A percentile compares a stretch with the other conserved stretches of the same genome.
phyloP scores from a whole-genome alignment of 305 asterid genomes.

The Salvia sclarea region DNA sequence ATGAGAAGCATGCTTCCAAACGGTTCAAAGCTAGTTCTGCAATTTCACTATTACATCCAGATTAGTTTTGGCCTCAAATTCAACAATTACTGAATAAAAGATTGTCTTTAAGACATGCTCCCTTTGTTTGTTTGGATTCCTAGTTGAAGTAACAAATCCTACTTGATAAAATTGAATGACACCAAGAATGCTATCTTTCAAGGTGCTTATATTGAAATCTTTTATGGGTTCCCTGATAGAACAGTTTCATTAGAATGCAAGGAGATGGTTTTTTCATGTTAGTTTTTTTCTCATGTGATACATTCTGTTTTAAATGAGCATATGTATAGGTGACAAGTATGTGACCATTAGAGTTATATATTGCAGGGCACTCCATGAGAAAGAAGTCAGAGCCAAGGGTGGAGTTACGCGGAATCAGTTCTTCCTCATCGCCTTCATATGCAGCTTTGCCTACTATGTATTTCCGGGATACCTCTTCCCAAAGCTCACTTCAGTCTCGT shows the following conservation, averaged over 20 bases:
- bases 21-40: background rate
- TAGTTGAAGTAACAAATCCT: background rate
- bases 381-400: constrained; percentile 69
- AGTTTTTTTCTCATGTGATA: background rate
- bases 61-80: background rate
- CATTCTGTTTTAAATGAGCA: no score
- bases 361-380: constrained; percentile 90
- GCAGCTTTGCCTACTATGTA: constrained; percentile 87
- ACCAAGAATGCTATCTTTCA: background rate
- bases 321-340: constrained; percentile 5
- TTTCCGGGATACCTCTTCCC: constrained; percentile 88
- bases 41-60: background rate
- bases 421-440: constrained; percentile 74
- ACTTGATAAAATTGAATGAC: background rate
- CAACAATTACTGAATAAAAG: background rate
- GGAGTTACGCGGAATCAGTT: constrained; percentile 75
- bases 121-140: background rate
- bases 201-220: no score
- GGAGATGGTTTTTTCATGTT: background rate
- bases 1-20: background rate
- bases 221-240: background rate
- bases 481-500: constrained; percentile 76
- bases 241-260: background rate
- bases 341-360: constrained; percentile 24
- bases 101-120: background rate